Evolutionary conservation across 768 basidiomycete genomes (phyloP).

Genomic region (Mycena chlorophos): DNA sequence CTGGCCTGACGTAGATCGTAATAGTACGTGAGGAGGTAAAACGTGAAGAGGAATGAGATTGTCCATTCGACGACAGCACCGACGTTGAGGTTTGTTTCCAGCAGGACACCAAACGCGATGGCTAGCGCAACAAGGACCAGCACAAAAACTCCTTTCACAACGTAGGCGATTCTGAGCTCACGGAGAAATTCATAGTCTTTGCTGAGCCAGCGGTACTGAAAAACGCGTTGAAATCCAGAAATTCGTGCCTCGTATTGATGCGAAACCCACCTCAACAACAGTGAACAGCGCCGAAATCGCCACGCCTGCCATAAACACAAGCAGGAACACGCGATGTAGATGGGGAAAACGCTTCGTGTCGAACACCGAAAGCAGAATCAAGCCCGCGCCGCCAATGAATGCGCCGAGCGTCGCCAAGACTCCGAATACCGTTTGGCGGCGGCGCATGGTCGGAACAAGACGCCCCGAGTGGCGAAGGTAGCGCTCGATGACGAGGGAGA

Average conservation of each 20-base stretch:
- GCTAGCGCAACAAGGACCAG: conserved; percentile 56
- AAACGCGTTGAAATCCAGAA: not conserved
- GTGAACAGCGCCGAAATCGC: conserved; percentile 74
- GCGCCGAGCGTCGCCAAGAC: conserved; percentile 61
- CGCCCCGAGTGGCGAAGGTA: conserved; percentile 64
- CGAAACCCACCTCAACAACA: conserved; percentile 56
- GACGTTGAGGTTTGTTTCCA: conserved; percentile 45
- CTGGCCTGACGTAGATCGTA: conserved; percentile 69
- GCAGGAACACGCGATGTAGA: conserved; percentile 60
- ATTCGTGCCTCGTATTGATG: not conserved
- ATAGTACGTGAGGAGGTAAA: conserved; percentile 71
- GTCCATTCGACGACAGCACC: conserved; percentile 76
- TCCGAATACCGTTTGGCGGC: conserved; percentile 54
- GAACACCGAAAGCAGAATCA: conserved; percentile 70
- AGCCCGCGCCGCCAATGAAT: conserved; percentile 60
- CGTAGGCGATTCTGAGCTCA: conserved; percentile 54
- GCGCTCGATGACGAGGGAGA: conserved; percentile 61
- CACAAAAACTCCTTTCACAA: conserved; percentile 63
- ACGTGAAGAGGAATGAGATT: conserved; percentile 70
- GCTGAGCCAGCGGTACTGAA: conserved; percentile 65
- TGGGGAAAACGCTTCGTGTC: conserved; percentile 58
- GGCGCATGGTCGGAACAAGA: conserved; percentile 59
- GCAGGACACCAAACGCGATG: conserved; percentile 59
- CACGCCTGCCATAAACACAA: conserved; percentile 74
- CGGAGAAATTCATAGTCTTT: conserved; percentile 49